Evolutionary conservation across 2,329 filamentous ascomycete genomes (phyloP).

Genomic region (Incumbomyces lentus): DNA sequence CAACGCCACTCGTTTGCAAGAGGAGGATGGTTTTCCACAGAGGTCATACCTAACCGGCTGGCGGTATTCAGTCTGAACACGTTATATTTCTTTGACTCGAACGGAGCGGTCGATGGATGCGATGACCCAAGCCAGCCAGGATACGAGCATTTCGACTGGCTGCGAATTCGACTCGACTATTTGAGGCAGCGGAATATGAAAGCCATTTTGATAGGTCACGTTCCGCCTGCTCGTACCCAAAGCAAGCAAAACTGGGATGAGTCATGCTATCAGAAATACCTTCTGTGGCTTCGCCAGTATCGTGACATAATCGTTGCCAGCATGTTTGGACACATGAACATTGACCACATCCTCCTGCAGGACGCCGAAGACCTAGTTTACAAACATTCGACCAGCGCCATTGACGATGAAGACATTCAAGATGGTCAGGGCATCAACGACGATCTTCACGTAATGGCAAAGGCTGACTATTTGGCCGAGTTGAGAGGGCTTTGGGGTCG

Average conservation of each 20-base stretch:
- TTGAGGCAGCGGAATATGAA: constrained; percentile 80
- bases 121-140: constrained; percentile 68
- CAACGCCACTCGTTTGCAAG: constrained; percentile 84
- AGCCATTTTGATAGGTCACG: constrained; percentile 86
- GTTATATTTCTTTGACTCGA: constrained; percentile 89
- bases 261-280: constrained; percentile 96
- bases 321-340: constrained; percentile 94
- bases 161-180: constrained; percentile 76
- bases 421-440: constrained; percentile 23
- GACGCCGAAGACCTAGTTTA: constrained; percentile 65
- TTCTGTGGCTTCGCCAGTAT: constrained; percentile 79
- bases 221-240: constrained; percentile 76
- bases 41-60: constrained; percentile 76
- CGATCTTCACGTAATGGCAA: constrained; percentile 55
- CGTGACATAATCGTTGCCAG: constrained; percentile 75
- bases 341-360: constrained; percentile 91
- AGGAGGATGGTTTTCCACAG: constrained; percentile 89
- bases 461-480: constrained; percentile 68
- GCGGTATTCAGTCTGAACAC: constrained; percentile 93
- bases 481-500: constrained; percentile 68
- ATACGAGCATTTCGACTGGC: constrained; percentile 92
- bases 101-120: constrained; percentile 89
- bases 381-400: constrained; percentile 21
- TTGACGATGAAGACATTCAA: constrained; percentile 25
- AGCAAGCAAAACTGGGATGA: constrained; percentile 90